A percentile compares a stretch with the other conserved stretches of the same genome.
Conservation (phyloP, 495 filamentous ascomycete genomes). For the Pseudomonodictys pantanalensis region DNA sequence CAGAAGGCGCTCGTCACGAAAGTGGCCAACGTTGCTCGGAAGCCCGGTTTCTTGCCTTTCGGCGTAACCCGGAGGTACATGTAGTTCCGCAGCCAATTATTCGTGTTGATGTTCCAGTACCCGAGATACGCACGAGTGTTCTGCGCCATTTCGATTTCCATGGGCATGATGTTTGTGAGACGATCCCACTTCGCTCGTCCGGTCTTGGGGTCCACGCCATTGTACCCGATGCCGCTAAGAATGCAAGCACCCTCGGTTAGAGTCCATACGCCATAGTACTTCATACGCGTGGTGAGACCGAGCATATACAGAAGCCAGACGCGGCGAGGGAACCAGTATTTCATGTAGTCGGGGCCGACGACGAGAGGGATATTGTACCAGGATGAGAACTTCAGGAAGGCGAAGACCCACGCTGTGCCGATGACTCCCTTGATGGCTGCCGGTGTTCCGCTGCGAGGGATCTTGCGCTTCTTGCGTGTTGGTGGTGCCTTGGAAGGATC, state of each 20-base stretch:
- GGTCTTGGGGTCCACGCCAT: conserved; percentile 79
- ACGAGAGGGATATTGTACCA: conserved; percentile 61
- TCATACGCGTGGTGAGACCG: conserved; percentile 72
- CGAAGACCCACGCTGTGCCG: conserved; percentile 74
- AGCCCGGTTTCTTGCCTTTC: conserved; percentile 92
- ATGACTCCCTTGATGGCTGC: conserved; percentile 70
- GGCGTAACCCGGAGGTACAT: conserved; percentile 94
- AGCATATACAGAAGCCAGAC: conserved; percentile 79
- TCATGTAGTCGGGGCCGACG: conserved; percentile 59
- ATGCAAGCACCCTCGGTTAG: conserved; percentile 94
- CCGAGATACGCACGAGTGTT: conserved; percentile 86
- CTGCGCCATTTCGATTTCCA: conserved; percentile 80
- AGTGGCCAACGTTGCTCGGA: conserved; percentile 89
- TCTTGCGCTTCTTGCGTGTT: conserved; percentile 89
- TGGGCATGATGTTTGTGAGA: conserved; percentile 79
- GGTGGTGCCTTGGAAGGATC: conserved; percentile 77
- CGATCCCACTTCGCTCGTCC: conserved; percentile 86
- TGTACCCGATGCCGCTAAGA: conserved; percentile 88
- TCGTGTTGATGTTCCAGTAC: conserved; percentile 98
- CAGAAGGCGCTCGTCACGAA: conserved; percentile 93
- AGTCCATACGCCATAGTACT: conserved; percentile 95
- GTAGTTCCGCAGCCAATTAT: conserved; percentile 94
- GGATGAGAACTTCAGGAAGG: conserved; percentile 71
- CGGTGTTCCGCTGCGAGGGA: conserved; percentile 85
- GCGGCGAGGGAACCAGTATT: conserved; percentile 65